Base-by-base conservation (phyloP, 2,329 filamentous ascomycete genomes). In the Pseudogymnoascus sp. region DNA sequence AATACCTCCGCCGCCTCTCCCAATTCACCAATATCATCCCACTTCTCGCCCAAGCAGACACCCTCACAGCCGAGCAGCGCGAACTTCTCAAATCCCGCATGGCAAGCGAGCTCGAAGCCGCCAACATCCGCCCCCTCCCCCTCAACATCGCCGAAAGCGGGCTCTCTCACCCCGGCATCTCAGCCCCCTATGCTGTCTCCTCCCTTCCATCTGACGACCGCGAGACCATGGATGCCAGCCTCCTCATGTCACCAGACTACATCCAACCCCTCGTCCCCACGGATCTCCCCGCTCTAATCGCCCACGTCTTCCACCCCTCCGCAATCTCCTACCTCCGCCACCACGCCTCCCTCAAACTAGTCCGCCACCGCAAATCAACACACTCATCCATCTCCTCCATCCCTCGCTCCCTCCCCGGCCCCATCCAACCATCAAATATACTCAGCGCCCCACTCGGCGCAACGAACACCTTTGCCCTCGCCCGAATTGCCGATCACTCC, bases 231-330 rank as follows among this genome's bases (percentile, higher is more conserved):
- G 93, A 97, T 73, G 93, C 92, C 16, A 96, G 91, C 70, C 79
- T 96, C 0, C 81, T 97, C 16, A 97, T 97, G 93, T 92, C 87
- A 63, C 88, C 92, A 0, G 90, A 94, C 70, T 97, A 97, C 72
- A 79, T 94, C 12, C 88, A 91, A 65, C 93, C 93, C 0, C 79
- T 97, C 4, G 76, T 90, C 2, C 76, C 83, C 0, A 94, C 91
- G 7, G 92, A 97, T 63, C 82, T 97, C 1, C 70, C 75, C 4
- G 74, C 77, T 7, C 79, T 97, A 1, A 83, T 96, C n/a, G 78
- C 85, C 7, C 83, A 84, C 16, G 77, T 97, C 0, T 92, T 97
- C 69, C 87, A 91, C 53, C 81, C 83, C 3, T 87, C 93, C 53
- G 92, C 89, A 37, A 83, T 92, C 38, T 82, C 89, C 3, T 92